Base-by-base conservation (phyloP, 2,329 filamentous ascomycete species). In the Penicillium sp. region DNA sequence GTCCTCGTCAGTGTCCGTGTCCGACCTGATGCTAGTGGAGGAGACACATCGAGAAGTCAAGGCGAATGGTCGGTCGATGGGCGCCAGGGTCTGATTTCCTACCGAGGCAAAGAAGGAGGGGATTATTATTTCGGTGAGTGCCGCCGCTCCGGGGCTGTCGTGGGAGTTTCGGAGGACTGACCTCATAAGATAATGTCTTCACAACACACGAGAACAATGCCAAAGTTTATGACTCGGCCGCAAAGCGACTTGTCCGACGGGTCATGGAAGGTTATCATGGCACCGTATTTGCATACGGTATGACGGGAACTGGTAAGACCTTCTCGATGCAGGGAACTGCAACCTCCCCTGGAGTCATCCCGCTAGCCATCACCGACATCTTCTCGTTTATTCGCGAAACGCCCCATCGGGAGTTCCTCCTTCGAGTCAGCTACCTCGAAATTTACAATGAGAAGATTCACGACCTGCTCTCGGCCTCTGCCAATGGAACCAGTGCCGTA, bases 251-350 rank as follows among this genome's bases (percentile, higher is more conserved):
- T 47, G 94, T 99, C 43, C 88, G 94, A 62, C 83, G 94, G 65
- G 94, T 99, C 45, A 99, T 99, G 94, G 94, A 99, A 77, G 94
- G 94, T 39, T 99, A 97, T 70, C 93, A 97, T 67, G 94, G 93
- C 53, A 99, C 94, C 1, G 94, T 99, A 23, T 97, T 99, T 70
- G 93, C 93, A 16, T 99, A 99, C 71, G 94, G 94, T 68, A 97
- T 97, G 92, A 99, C 94, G 4, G 94, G 94, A 57, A 97, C 94
- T 0, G 94, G 94, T 62, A 99, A 99, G 77, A 99, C 94, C 0
- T 99, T 97, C 71, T 97, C 93, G 36, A 99, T 99, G 94, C 94
- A 99, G 77, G 94, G 94, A 63, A 99, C 94, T 10, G 91, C 92
- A 42, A 90, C 89, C 2, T 95, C 91, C 36, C 94, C 94, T 1